Evolutionary conservation across 1,139 yeast genomes (phyloP).

Genomic region (Casaregolazyma suthepensis): DNA sequence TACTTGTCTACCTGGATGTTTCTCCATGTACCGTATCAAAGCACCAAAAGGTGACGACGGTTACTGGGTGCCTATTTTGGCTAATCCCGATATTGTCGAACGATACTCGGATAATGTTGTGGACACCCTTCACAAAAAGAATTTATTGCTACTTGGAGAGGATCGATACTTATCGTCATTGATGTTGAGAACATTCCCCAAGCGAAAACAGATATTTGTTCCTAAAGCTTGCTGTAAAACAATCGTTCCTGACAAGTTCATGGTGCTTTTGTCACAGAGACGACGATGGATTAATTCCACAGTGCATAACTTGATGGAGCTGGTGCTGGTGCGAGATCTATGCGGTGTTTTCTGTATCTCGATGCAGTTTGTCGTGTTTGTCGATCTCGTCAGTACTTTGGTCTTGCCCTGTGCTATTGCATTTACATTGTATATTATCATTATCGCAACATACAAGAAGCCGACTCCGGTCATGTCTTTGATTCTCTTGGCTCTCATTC

Average conservation of each 20-base stretch:
- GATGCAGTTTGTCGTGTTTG: slow-evolving; percentile 88
- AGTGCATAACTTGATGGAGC: slow-evolving; percentile 89
- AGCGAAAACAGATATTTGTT: slow-evolving; percentile 84
- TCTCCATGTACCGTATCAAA: slow-evolving; percentile 91
- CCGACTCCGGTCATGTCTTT: slow-evolving; percentile 84
- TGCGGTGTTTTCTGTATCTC: slow-evolving; percentile 98
- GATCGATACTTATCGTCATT: slow-evolving; percentile 84
- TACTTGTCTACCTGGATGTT: slow-evolving; percentile 97
- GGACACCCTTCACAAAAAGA: slow-evolving; percentile 84
- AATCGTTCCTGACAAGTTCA: slow-evolving; percentile 77
- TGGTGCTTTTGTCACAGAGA: slow-evolving; percentile 83
- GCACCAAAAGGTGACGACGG: slow-evolving; percentile 89
- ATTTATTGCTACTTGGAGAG: slow-evolving; percentile 83
- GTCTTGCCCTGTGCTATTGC: slow-evolving; percentile 90
- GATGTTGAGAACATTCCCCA: slow-evolving; percentile 91
- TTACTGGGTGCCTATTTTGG: slow-evolving; percentile 92
- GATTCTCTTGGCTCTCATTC: slow-evolving; percentile 68
- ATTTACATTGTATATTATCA: slow-evolving; percentile 77
- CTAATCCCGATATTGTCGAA: slow-evolving; percentile 95
- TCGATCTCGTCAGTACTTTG: slow-evolving; percentile 85
- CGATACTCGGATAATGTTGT: slow-evolving; percentile 86
- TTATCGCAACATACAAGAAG: slow-evolving; percentile 65
- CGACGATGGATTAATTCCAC: slow-evolving; percentile 99
- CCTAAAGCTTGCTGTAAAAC: slow-evolving; percentile 97
- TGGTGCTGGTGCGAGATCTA: slow-evolving; percentile 78